Evolutionary conservation across 352 stramenopile species (phyloP), one percentile per base, ranked within the genome.

Genomic region (Albugo laibachii): DNA sequence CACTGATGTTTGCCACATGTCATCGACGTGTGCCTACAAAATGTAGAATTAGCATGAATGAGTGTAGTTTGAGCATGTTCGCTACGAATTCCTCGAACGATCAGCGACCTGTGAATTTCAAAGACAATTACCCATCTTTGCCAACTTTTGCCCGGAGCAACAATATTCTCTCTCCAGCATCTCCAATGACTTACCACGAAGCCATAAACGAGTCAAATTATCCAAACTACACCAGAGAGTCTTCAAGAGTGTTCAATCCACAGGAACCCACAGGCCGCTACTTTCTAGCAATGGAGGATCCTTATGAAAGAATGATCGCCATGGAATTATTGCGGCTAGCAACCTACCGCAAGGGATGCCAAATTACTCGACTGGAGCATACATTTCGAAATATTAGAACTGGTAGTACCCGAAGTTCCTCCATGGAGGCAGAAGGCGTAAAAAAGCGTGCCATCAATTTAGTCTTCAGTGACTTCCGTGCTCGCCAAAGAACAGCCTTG

Each of bases 251-350:
- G 13, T 91, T 92, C 49, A 77, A 80, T 52, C 56, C 64, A 13
- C 65, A 70, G 47, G 72, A 93, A 19, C 75, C 73, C 14, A 75
- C 72, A 0, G 75, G 78, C 1, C 56, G 67, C 15, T 93, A 91
- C 42, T 57, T 65, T 2, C 59, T 93, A 5, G 59, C 82, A 16
- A 40, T 91, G 11, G 16, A 43, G 0, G 66, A 84, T 5, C 66
- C 80, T 1, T 92, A 88, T 47, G 77, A 84, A 47, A 68, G 69
- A 52, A 87, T 82, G 65, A 80, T 92, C 40, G 56, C 59, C 1
- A 71, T 67, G 46, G 72, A 86, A 46, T 62, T 92, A 11, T 51
- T 83, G n/a, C 72, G 74, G 1, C 59, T 92, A 2, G 69, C 80
- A 3, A 80, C 62, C 20, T 65, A 58, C 10, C 65, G 72, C 27